These are phyloP conservation scores for Stemphylium vesicarium DNA, from an alignment of 2,329 filamentous ascomycete species.

Conservation along the genomic window DNA sequence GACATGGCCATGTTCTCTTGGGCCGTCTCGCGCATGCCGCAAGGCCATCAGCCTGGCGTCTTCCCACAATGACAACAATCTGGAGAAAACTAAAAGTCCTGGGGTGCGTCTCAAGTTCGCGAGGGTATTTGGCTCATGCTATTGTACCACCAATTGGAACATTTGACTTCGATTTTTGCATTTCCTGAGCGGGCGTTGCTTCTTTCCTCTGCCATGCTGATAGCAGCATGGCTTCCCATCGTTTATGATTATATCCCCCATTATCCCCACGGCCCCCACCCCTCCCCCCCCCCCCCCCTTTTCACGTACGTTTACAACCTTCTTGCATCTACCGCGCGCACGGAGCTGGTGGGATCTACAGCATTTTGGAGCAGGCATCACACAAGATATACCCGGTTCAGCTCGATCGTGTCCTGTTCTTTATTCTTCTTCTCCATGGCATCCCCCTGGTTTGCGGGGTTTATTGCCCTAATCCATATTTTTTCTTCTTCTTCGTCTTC, in stretches of 20 bases:
- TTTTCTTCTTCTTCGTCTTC: not conserved
- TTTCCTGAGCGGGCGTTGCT: conserved; percentile 8
- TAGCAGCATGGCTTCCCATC: conserved; percentile 1
- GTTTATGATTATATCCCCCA: conserved; percentile 10
- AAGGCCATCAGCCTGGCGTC: conserved; percentile 6
- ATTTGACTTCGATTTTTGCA: conserved; percentile 7
- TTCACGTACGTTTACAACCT: not conserved
- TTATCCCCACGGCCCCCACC: not conserved
- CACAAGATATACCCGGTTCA: conserved; percentile 18
- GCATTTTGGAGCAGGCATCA: conserved; percentile 14
- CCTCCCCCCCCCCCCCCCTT: not conserved
- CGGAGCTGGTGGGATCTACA: conserved; percentile 12
- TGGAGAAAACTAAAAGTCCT: not conserved
- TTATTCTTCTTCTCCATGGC: not conserved
- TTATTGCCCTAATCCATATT: conserved; percentile 3
- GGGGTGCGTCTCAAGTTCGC: not conserved
- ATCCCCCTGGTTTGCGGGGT: not conserved
- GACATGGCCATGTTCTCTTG: conserved; percentile 57
- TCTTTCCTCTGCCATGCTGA: conserved; percentile 2
- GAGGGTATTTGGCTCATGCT: not conserved
- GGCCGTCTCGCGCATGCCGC: conserved; percentile 39
- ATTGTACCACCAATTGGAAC: conserved; percentile 2
- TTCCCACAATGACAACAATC: conserved; percentile 7
- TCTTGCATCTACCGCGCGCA: conserved; percentile 8
- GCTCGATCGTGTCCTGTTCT: conserved; percentile 13